Percentiles rank a stretch among this genome's conserved stretches.
Evolutionary conservation across 768 basidiomycete genomes (phyloP).

Genomic region (Lyophyllum shimeji): DNA sequence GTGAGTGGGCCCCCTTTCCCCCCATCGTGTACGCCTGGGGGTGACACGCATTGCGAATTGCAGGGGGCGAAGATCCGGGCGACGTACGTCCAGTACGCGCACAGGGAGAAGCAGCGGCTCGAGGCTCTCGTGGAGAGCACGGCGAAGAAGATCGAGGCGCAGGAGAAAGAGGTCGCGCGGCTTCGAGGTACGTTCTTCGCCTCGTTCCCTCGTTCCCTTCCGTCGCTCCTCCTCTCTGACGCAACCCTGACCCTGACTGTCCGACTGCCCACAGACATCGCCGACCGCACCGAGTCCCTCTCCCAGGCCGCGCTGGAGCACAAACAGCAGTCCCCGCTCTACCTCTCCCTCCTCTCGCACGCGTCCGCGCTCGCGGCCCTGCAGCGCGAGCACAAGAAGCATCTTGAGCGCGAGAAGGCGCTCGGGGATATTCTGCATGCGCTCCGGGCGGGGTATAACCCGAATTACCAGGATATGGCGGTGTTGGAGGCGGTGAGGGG

Average conservation of each 20-base stretch:
- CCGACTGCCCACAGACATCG: constrained; percentile 59
- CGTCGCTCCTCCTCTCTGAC: neutral
- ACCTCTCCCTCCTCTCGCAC: constrained; percentile 70
- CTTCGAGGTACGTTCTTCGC: constrained; percentile 53
- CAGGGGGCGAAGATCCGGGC: constrained; percentile 92
- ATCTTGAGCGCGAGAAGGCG: constrained; percentile 71
- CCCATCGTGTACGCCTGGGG: neutral
- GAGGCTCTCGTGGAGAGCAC: constrained; percentile 60
- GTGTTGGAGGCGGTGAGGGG: constrained; percentile 95
- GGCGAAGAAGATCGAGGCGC: constrained; percentile 55
- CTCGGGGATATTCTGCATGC: constrained; percentile 83
- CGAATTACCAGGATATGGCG: constrained; percentile 99
- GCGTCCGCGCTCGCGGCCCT: constrained; percentile 76
- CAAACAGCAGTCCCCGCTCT: constrained; percentile 86
- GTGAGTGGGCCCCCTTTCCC: constrained; percentile 38
- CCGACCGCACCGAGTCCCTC: constrained; percentile 74
- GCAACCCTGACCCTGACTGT: neutral
- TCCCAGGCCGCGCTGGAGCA: constrained; percentile 80
- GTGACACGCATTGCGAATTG: neutral
- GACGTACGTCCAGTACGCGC: constrained; percentile 83
- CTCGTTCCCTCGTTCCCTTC: neutral
- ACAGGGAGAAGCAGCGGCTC: constrained; percentile 85
- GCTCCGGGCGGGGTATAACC: constrained; percentile 87
- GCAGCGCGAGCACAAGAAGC: constrained; percentile 66
- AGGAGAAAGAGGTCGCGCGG: constrained; percentile 71